These are phyloP conservation scores for Brachypodium distachyon DNA, from an alignment of 202 grass and related monocot species.

Conservation along the genomic window DNA sequence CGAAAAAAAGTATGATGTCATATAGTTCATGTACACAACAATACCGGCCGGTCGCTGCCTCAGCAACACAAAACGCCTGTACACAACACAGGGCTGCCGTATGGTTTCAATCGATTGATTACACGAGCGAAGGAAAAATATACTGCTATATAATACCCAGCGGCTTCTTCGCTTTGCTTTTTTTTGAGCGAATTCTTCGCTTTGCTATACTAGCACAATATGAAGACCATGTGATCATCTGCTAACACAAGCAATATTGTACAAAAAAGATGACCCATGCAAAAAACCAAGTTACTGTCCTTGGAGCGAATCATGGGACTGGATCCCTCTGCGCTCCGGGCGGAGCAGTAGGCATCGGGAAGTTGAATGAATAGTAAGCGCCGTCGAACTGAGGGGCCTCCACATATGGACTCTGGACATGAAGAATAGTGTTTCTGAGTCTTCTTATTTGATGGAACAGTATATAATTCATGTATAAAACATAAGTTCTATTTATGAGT, in stretches of 20 bases:
- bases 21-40: slow-evolving; percentile 28
- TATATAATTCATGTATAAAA: neutral
- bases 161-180: neutral
- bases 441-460: neutral
- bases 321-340: slow-evolving; percentile 73
- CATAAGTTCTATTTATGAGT: neutral
- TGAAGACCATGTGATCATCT: slow-evolving; percentile 19
- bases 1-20: neutral
- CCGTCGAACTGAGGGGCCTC: slow-evolving; percentile 70
- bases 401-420: slow-evolving; percentile 85
- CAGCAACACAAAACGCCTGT: neutral
- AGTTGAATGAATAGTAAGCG: slow-evolving; percentile 30
- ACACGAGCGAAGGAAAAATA: neutral
- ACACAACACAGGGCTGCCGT: slow-evolving; percentile 18
- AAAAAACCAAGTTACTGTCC: neutral
- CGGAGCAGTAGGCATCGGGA: slow-evolving; percentile 87
- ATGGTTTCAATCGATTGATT: neutral
- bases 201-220: slow-evolving; percentile 24
- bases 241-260: slow-evolving; percentile 27
- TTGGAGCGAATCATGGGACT: slow-evolving; percentile 9
- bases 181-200: neutral
- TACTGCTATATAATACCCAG: neutral
- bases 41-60: neutral
- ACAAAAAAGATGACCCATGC: slow-evolving; percentile 28
- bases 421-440: slow-evolving; percentile 17